phyloP scores from a whole-genome alignment of 2,329 filamentous ascomycete genomes.

The Fusarium bactridioides region DNA sequence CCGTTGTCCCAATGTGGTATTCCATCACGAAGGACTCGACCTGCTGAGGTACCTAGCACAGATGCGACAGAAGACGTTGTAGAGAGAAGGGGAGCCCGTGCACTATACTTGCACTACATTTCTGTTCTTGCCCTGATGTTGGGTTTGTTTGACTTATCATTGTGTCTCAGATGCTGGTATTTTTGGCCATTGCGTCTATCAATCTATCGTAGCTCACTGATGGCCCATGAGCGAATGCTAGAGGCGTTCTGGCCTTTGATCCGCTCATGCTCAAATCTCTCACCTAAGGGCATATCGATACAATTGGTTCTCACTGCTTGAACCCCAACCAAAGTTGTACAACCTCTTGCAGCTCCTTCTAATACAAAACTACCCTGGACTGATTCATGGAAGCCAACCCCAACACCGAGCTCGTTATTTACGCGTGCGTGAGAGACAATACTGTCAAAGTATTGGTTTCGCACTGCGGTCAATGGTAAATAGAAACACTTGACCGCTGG shows the following conservation, averaged over 20 bases:
- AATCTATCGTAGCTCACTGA: background rate
- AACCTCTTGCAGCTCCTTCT: background rate
- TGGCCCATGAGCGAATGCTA: background rate
- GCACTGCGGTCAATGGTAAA: conserved; percentile 19
- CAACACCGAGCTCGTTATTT: background rate
- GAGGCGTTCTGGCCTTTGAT: background rate
- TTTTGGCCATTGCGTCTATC: background rate
- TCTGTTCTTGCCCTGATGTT: background rate
- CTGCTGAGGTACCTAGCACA: conserved; percentile 3
- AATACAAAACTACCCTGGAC: background rate
- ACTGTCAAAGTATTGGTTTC: conserved; percentile 5
- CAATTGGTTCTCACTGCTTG: background rate
- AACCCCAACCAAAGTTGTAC: background rate
- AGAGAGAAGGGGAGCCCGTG: background rate
- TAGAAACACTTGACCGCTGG: conserved; percentile 9
- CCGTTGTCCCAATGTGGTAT: background rate
- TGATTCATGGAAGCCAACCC: background rate
- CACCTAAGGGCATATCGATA: no score
- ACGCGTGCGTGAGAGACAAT: background rate
- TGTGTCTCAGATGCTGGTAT: background rate
- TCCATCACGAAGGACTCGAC: background rate
- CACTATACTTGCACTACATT: background rate
- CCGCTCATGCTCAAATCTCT: background rate
- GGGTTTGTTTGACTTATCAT: background rate
- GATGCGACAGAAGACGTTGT: conserved; percentile 1